phyloP scores from a whole-genome alignment of 2,329 filamentous ascomycete genomes.

The Lasiodiplodia citricola region DNA sequence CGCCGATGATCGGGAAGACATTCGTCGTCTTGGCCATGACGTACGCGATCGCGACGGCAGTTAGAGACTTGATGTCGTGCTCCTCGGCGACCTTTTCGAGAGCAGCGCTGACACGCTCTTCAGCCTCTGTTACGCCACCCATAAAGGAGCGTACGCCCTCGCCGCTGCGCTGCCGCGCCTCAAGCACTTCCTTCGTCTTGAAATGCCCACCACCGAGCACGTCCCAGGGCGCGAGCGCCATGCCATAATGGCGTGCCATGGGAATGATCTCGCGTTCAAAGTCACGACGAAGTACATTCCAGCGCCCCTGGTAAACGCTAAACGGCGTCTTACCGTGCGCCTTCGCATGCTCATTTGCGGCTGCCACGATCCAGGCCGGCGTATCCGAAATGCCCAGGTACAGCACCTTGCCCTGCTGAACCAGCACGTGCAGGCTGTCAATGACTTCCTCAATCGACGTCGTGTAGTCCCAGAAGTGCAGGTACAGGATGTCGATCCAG shows the following conservation, averaged over 20 bases:
- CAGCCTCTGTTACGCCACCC: no score
- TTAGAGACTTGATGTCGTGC: slow-evolving; percentile 47
- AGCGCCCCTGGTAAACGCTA: slow-evolving; percentile 49
- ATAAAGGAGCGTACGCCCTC: slow-evolving; percentile 46
- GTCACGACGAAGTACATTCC: slow-evolving; percentile 49
- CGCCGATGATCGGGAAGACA: slow-evolving; percentile 75
- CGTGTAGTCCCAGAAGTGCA: slow-evolving; percentile 50
- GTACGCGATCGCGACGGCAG: slow-evolving; percentile 69
- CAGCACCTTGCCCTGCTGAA: slow-evolving; percentile 48
- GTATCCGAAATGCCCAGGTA: slow-evolving; percentile 54
- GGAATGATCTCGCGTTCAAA: slow-evolving; percentile 54
- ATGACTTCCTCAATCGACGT: slow-evolving; percentile 52
- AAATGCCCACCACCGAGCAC: slow-evolving; percentile 49
- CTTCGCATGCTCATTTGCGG: slow-evolving; percentile 42
- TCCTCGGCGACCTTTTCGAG: slow-evolving; percentile 65
- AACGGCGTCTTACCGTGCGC: slow-evolving; percentile 47
- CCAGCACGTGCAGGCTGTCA: slow-evolving; percentile 49
- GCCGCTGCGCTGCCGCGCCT: slow-evolving; percentile 25
- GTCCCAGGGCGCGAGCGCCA: slow-evolving; percentile 62
- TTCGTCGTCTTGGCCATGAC: slow-evolving; percentile 69
- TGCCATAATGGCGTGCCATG: slow-evolving; percentile 50
- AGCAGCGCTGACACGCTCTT: slow-evolving; percentile 59
- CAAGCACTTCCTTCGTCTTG: slow-evolving; percentile 49
- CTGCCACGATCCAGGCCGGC: slow-evolving; percentile 47
- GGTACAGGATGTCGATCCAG: slow-evolving; percentile 64